Evolutionary conservation across 2,329 filamentous ascomycete species (phyloP), one percentile per base, ranked within the genome.

Genomic region (Colletotrichum higginsianum): DNA sequence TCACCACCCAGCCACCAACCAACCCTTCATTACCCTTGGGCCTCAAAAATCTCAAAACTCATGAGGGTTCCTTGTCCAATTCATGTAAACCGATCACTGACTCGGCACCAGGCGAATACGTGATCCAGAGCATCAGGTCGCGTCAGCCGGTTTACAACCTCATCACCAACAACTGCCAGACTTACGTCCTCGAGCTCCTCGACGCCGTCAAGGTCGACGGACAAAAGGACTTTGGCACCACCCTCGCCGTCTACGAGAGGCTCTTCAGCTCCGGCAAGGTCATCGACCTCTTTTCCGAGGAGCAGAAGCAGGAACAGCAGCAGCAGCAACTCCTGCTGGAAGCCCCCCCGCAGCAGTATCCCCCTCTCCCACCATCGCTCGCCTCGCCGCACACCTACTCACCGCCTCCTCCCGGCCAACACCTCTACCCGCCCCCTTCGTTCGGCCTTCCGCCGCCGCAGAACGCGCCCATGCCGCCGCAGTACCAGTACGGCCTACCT

Each of bases 131-230:
- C 18, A 89, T 90, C 76, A 80, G 87, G 8, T 78, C 82, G 44
- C 83, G 80, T 61, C 82, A 84, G 12, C 83, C 87, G 0, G 85
- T 80, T 0, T 90, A 90, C 78, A 89, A 89, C 65, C 82, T 90
- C 66, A 89, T 90, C 76, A 86, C 82, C 73, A 90, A 90, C 77
- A 90, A 90, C 78, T 90, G 88, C 77, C 88, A 90, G 74, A 89
- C 86, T 21, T 90, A 87, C 71, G 88, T 86, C 0, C 75, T 88
- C 16, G 79, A 83, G 55, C 79, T 89, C 16, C 83, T 90, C 9
- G 86, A 89, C 68, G 85, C 86, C 40, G 87, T 90, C 68, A 86
- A 88, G 70, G 81, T 86, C 15, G 85, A 86, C 8, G 79, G 82
- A 15, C 83, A 84, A 68, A 84, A 82, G 53, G 82, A 89, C 58